phyloP scores from a whole-genome alignment of 176 grass and related monocot species.

The Oryza meridionalis region DNA sequence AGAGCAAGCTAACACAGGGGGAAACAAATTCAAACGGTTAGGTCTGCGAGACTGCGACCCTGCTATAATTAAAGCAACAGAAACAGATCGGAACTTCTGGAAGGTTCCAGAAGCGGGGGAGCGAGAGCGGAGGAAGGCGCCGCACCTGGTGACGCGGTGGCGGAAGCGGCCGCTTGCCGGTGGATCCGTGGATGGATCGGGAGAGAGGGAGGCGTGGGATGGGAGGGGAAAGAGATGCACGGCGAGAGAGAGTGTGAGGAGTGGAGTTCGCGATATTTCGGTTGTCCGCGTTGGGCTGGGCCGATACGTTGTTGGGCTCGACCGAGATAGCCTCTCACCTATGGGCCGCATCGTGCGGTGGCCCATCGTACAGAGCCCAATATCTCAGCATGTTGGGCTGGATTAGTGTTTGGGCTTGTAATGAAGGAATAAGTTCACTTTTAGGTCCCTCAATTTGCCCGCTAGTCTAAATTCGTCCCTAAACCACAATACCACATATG shows the following conservation, averaged over 20 bases:
- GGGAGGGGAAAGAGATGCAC: not conserved
- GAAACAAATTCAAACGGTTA: not conserved
- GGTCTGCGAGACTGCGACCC: not conserved
- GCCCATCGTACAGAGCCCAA: no score
- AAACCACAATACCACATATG: no score
- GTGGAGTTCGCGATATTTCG: not conserved
- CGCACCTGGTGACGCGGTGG: not conserved
- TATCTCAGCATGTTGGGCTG: no score
- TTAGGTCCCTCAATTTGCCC: no score
- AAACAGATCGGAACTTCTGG: not conserved
- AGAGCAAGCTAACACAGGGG: not conserved
- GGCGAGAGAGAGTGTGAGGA: not conserved
- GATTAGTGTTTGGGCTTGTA: no score
- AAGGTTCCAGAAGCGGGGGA: conserved; percentile 19
- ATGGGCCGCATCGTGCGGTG: not conserved
- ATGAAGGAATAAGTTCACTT: no score
- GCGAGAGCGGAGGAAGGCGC: not conserved
- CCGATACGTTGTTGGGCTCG: not conserved
- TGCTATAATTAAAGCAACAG: no score
- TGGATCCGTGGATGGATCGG: conserved; percentile 24
- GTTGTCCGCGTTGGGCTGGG: not conserved
- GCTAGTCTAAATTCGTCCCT: no score
- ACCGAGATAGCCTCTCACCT: no score
- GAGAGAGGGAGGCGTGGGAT: not conserved
- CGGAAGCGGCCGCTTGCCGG: not conserved